phyloP scores from a whole-genome alignment of 1,139 yeast genomes.

The Pneumocystis murina region DNA sequence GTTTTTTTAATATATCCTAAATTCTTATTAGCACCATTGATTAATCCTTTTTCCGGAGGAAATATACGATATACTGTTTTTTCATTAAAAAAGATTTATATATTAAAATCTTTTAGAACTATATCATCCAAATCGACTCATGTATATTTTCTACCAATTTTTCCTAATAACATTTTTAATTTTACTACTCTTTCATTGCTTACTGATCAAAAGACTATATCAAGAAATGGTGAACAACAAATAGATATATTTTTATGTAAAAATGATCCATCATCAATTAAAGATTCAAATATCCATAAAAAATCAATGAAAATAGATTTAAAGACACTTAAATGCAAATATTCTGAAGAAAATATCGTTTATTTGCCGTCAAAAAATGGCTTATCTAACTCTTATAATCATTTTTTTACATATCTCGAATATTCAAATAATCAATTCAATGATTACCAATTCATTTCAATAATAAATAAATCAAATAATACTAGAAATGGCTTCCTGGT shows the following conservation, averaged over 20 bases:
- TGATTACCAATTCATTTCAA: slow-evolving; percentile 18
- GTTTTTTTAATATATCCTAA: not conserved
- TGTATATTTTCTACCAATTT: slow-evolving; percentile 10
- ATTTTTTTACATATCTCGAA: slow-evolving; percentile 5
- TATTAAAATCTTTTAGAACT: slow-evolving; percentile 10
- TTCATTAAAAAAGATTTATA: slow-evolving; percentile 7
- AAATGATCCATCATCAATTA: not conserved
- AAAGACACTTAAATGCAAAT: slow-evolving; percentile 8
- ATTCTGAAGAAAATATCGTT: slow-evolving; percentile 2
- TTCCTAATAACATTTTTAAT: slow-evolving; percentile 5
- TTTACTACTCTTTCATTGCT: slow-evolving; percentile 7
- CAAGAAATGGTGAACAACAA: not conserved
- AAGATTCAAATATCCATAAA: not conserved
- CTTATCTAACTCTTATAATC: not conserved
- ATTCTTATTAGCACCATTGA: not conserved
- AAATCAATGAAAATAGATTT: slow-evolving; percentile 3
- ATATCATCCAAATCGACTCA: not conserved
- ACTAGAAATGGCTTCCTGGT: slow-evolving; percentile 21
- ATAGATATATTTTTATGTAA: slow-evolving; percentile 4
- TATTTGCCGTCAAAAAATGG: slow-evolving; percentile 2
- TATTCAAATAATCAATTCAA: slow-evolving; percentile 12
- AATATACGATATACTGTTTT: slow-evolving; percentile 1
- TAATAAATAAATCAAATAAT: slow-evolving; percentile 19
- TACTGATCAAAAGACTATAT: slow-evolving; percentile 6
- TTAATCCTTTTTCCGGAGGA: not conserved